Conservation (phyloP, 768 basidiomycete genomes). For the Rhizopogon sp. region DNA sequence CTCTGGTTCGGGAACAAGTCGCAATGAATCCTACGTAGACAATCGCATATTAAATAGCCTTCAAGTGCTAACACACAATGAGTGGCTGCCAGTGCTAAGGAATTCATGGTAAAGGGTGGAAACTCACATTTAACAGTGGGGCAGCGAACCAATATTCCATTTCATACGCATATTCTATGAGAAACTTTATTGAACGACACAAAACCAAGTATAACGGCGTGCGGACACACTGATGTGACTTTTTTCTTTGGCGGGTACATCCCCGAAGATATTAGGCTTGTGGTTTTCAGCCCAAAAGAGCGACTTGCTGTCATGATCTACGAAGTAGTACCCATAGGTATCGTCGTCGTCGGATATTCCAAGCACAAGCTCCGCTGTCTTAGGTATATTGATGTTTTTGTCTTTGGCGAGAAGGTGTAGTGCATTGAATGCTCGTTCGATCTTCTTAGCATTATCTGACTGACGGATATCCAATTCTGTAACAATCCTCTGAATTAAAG, state of each 20-base stretch:
- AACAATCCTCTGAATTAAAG: constrained; percentile 1
- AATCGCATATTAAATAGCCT: neutral
- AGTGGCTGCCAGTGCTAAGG: neutral
- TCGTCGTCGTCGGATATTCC: neutral
- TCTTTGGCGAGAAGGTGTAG: neutral
- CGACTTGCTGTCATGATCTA: constrained; percentile 33
- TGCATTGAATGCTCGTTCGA: neutral
- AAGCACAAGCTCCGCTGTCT: neutral
- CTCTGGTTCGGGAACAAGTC: constrained; percentile 8
- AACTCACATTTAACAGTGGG: neutral
- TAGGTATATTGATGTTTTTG: neutral
- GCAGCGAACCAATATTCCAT: constrained; percentile 19
- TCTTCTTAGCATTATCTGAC: neutral
- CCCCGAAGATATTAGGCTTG: constrained; percentile 22
- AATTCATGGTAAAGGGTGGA: too few relatives aligned
- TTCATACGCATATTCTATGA: constrained; percentile 17
- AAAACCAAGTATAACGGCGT: neutral
- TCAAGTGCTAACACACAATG: neutral
- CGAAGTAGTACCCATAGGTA: constrained; percentile 35
- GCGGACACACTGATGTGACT: constrained; percentile 34
- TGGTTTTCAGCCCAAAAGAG: constrained; percentile 46
- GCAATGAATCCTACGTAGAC: constrained; percentile 18
- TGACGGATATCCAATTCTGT: constrained; percentile 5
- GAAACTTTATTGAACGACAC: neutral
- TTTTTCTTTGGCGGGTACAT: constrained; percentile 33